Conservation (phyloP, 2,329 filamentous ascomycete genomes). For the Teratosphaeria nubilosa region DNA sequence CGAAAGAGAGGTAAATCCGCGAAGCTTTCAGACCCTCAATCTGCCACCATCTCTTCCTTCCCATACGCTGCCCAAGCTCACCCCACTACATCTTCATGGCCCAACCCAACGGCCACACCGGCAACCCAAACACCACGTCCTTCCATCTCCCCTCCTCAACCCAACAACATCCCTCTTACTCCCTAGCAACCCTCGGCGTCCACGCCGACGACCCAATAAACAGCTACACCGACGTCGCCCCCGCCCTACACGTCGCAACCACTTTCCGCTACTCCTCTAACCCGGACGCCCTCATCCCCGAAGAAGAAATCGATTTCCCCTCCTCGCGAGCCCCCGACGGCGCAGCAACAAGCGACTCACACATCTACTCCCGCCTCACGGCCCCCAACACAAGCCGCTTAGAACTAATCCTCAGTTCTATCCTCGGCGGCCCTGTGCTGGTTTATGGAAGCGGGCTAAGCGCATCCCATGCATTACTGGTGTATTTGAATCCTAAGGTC, state of each 20-base stretch:
- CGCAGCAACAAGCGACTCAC: constrained; percentile 46
- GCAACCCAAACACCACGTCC: constrained; percentile 12
- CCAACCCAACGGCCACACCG: constrained; percentile 5
- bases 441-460: constrained; percentile 79
- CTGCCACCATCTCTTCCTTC: not conserved
- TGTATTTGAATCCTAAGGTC: constrained; percentile 71
- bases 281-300: constrained; percentile 49
- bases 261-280: constrained; percentile 75
- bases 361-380: constrained; percentile 74
- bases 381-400: constrained; percentile 75
- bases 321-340: constrained; percentile 16
- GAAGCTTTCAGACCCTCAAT: not conserved
- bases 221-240: constrained; percentile 59
- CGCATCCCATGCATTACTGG: constrained; percentile 78
- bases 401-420: constrained; percentile 66
- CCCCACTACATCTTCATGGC: constrained; percentile 1
- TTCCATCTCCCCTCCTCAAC: constrained; percentile 8
- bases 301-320: constrained; percentile 15
- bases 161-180: constrained; percentile 10
- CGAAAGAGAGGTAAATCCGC: not conserved
- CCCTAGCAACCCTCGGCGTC: constrained; percentile 23
- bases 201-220: constrained; percentile 28
- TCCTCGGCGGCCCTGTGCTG: constrained; percentile 60
- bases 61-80: not conserved
- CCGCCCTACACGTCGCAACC: constrained; percentile 81